Evolutionary conservation across 1,139 yeast species (phyloP).

Genomic region (Zygotorulaspora mrakii): DNA sequence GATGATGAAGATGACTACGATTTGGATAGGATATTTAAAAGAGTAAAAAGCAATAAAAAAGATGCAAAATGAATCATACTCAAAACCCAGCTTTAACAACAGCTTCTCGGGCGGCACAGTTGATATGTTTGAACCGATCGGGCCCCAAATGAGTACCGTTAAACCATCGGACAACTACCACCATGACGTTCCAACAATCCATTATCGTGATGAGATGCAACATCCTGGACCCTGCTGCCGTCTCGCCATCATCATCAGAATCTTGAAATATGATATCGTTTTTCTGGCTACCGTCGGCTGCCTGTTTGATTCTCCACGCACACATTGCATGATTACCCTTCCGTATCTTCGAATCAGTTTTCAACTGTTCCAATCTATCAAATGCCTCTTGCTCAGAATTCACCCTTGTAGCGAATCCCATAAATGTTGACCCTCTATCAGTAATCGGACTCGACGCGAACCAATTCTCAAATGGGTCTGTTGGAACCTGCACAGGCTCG

Average conservation of each 20-base stretch:
- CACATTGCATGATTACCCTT: conserved; percentile 77
- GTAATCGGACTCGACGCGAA: conserved; percentile 64
- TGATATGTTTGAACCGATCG: conserved; percentile 89
- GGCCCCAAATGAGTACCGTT: conserved; percentile 93
- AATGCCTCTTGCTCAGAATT: conserved; percentile 63
- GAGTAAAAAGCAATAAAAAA: conserved; percentile 23
- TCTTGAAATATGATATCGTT: conserved; percentile 59
- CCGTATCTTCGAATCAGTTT: conserved; percentile 61
- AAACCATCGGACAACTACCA: conserved; percentile 83
- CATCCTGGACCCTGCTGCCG: conserved; percentile 91
- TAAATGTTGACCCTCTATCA: conserved; percentile 83
- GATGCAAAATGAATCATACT: conserved; percentile 12
- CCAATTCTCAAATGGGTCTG: conserved; percentile 67
- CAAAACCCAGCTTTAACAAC: conserved; percentile 52
- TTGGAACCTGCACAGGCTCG: conserved; percentile 15
- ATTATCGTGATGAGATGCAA: conserved; percentile 73
- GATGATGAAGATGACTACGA: conserved; percentile 29
- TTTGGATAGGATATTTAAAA: conserved; percentile 21
- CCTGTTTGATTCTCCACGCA: conserved; percentile 69
- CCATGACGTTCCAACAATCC: conserved; percentile 84
- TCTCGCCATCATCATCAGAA: conserved; percentile 95
- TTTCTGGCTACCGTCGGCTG: conserved; percentile 38
- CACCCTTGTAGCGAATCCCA: conserved; percentile 68
- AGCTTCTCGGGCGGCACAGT: conserved; percentile 83
- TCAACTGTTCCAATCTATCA: conserved; percentile 47